A percentile compares a stretch with the other conserved stretches of the same genome.
phyloP scores from a whole-genome alignment of 257 asterid genomes.

The Ehretia macrophylla region DNA sequence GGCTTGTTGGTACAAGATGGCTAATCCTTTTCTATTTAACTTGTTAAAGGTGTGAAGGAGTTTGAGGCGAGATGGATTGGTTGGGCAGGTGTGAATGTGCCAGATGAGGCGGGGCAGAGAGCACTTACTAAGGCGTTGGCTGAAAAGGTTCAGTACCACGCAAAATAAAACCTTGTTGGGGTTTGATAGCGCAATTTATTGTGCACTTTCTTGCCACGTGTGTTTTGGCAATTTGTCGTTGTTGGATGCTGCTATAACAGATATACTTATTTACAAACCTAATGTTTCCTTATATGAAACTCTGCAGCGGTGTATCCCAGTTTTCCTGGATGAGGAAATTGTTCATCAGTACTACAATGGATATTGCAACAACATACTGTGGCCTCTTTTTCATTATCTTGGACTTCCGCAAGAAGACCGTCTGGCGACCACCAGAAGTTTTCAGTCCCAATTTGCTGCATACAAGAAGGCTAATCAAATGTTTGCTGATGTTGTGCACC shows the following conservation, averaged over 20 bases:
- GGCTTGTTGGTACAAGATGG: neutral
- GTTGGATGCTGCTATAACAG: no score
- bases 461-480: constrained; percentile 81
- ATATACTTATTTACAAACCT: neutral
- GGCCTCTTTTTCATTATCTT: constrained; percentile 93
- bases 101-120: constrained; percentile 80
- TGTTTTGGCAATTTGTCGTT: no score
- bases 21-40: constrained; percentile 17
- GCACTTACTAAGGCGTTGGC: constrained; percentile 80
- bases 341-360: constrained; percentile 96
- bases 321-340: constrained; percentile 83
- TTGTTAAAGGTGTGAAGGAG: constrained; percentile 68
- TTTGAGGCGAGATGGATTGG: constrained; percentile 97
- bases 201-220: neutral
- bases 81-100: constrained; percentile 96
- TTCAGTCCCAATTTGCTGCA: constrained; percentile 85
- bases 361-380: constrained; percentile 82
- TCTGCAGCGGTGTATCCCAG: constrained; percentile 85
- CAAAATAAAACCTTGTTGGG: neutral
- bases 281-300: constrained; percentile 9
- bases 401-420: constrained; percentile 98
- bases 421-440: constrained; percentile 86
- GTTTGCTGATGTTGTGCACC: constrained; percentile 89
- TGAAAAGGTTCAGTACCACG: constrained; percentile 52
- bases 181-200: neutral